Evolutionary conservation across 305 asterid genomes (phyloP).

Genomic region (Ruellia speciosa): DNA sequence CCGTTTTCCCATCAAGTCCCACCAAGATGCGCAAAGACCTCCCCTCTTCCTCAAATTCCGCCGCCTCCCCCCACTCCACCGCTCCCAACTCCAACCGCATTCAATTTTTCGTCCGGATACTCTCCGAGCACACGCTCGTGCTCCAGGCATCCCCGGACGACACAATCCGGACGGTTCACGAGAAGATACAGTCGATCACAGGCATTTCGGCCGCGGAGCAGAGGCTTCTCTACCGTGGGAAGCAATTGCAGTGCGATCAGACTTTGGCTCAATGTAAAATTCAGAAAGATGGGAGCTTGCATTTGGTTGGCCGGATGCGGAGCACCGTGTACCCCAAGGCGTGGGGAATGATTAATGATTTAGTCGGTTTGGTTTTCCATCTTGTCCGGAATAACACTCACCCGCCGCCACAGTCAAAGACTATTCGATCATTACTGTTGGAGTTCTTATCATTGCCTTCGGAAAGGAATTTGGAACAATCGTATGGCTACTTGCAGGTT

Average conservation of each 20-base stretch:
- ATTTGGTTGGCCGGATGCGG: constrained; percentile 65
- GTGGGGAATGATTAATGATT: constrained; percentile 53
- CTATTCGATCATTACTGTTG: constrained; percentile 31
- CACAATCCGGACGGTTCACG: constrained; percentile 44
- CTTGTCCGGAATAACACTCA: constrained; percentile 29
- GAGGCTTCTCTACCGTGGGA: constrained; percentile 60
- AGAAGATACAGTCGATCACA: constrained; percentile 40
- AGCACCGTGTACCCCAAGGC: constrained; percentile 69
- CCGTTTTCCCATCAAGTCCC: constrained; percentile 23
- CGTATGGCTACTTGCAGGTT: constrained; percentile 45
- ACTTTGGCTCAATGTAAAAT: constrained; percentile 44
- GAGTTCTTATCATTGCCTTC: constrained; percentile 44
- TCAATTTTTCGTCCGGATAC: constrained; percentile 74
- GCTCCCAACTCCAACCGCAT: constrained; percentile 24
- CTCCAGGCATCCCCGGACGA: constrained; percentile 51
- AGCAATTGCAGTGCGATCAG: constrained; percentile 68
- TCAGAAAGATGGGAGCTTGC: constrained; percentile 52
- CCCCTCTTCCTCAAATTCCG: constrained; percentile 22
- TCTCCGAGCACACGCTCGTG: constrained; percentile 52
- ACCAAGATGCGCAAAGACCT: constrained; percentile 59
- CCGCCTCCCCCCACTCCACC: constrained; percentile 32
- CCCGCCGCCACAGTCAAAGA: constrained; percentile 9
- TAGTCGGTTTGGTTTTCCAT: constrained; percentile 34
- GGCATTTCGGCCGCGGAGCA: constrained; percentile 59
- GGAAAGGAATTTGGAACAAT: constrained; percentile 20